Conservation (phyloP, 306 rosid genomes). For the Dryas drummondii region DNA sequence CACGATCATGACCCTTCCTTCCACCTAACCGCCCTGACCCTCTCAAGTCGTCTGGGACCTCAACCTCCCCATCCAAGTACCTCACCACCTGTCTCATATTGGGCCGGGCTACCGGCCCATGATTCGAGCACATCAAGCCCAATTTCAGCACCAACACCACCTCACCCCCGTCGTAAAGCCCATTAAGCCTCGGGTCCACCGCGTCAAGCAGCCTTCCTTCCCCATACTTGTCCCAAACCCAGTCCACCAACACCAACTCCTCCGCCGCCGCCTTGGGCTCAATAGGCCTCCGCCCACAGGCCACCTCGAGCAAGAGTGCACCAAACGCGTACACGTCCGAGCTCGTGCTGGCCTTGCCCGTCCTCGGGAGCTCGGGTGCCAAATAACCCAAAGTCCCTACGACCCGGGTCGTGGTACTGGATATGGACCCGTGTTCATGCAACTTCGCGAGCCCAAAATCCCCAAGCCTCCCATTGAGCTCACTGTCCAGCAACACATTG, state of each 20-base stretch:
- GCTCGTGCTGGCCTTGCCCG: slow-evolving; percentile 67
- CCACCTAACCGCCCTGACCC: slow-evolving; percentile 25
- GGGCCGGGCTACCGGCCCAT: slow-evolving; percentile 49
- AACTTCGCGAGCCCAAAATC: slow-evolving; percentile 80
- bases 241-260: slow-evolving; percentile 69
- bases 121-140: slow-evolving; percentile 68
- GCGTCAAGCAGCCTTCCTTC: slow-evolving; percentile 48
- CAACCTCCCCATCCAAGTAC: slow-evolving; percentile 64
- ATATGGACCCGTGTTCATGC: slow-evolving; percentile 76
- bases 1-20: slow-evolving; percentile 20
- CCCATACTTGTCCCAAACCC: slow-evolving; percentile 68
- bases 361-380: slow-evolving; percentile 78
- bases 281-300: slow-evolving; percentile 68
- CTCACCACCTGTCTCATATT: slow-evolving; percentile 60
- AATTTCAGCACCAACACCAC: slow-evolving; percentile 52
- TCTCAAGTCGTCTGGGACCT: slow-evolving; percentile 40
- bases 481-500: slow-evolving; percentile 68
- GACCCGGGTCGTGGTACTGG: slow-evolving; percentile 65
- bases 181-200: slow-evolving; percentile 53
- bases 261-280: slow-evolving; percentile 55
- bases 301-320: slow-evolving; percentile 73
- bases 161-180: slow-evolving; percentile 44
- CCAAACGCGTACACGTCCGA: slow-evolving; percentile 80
- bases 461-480: slow-evolving; percentile 68
- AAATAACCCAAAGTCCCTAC: slow-evolving; percentile 82